phyloP scores from a whole-genome alignment of 148 eudicot species.

The Spergularia marina region DNA sequence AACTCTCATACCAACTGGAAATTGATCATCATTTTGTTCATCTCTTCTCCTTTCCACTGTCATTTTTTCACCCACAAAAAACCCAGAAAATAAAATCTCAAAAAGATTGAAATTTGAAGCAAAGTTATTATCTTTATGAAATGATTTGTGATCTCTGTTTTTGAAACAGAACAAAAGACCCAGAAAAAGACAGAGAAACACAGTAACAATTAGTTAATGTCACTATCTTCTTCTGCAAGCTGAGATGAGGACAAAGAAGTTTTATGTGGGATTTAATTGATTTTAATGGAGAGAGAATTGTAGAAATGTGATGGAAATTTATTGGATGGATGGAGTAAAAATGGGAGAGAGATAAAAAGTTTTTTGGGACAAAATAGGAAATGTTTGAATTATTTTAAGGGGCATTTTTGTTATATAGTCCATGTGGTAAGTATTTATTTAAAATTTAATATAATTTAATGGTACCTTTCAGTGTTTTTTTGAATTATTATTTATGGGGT shows the following conservation, averaged over 20 bases:
- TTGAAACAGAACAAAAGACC: slow-evolving; percentile 11
- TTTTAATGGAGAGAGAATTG: not conserved
- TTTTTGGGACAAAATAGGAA: slow-evolving; percentile 4
- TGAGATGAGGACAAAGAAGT: not conserved
- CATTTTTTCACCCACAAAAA: slow-evolving; percentile 28
- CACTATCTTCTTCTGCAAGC: slow-evolving; percentile 6
- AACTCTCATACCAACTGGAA: slow-evolving; percentile 67
- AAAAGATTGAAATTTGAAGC: not conserved
- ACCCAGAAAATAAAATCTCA: not conserved
- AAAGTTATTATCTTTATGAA: slow-evolving; percentile 19
- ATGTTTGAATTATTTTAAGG: not conserved
- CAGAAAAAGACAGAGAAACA: not conserved
- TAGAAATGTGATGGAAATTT: not conserved
- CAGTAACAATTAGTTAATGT: slow-evolving; percentile 32
- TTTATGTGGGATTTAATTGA: slow-evolving; percentile 14
- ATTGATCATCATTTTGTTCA: slow-evolving; percentile 35
- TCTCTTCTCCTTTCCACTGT: slow-evolving; percentile 32
- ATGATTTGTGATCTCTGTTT: slow-evolving; percentile 16
- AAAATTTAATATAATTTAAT: not conserved
- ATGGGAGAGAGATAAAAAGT: not conserved
- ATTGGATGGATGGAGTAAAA: slow-evolving; percentile 5
- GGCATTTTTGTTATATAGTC: too few relatives aligned
- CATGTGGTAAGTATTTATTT: too few relatives aligned
- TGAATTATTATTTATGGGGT: not conserved
- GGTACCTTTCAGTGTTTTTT: not conserved